Percentiles rank a stretch among this genome's conserved stretches.
Conservation (phyloP, 1,284 basidiomycete species). For the Pseudozyma sp. region DNA sequence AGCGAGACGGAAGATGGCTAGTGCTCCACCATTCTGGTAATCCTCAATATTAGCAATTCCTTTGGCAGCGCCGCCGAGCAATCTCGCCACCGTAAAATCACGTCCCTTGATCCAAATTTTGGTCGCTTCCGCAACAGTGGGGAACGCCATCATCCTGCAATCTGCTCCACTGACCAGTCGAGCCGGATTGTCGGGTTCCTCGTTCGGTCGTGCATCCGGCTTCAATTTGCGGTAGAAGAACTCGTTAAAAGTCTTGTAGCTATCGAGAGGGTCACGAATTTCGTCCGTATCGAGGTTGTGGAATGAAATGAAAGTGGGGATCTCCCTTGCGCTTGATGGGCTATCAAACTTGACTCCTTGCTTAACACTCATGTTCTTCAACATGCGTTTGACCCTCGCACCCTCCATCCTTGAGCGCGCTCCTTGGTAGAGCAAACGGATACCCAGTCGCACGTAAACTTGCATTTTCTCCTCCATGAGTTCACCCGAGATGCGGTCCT, state of each 20-base stretch:
- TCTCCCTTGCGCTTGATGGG: constrained; percentile 84
- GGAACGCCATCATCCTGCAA: constrained; percentile 93
- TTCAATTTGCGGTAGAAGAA: constrained; percentile 95
- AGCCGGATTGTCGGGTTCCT: constrained; percentile 78
- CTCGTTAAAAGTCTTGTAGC: constrained; percentile 87
- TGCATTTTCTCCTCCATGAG: constrained; percentile 98
- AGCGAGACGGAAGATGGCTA: constrained; percentile 81
- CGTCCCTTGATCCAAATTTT: constrained; percentile 96
- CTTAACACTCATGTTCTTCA: constrained; percentile 91
- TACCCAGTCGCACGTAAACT: constrained; percentile 91
- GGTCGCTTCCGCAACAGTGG: constrained; percentile 85
- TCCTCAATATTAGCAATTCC: constrained; percentile 71
- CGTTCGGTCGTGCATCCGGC: constrained; percentile 81
- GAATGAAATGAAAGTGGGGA: constrained; percentile 88
- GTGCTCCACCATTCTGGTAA: constrained; percentile 80
- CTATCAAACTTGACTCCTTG: constrained; percentile 94
- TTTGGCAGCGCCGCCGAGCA: constrained; percentile 76
- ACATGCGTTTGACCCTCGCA: constrained; percentile 80
- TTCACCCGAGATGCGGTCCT: constrained; percentile 81
- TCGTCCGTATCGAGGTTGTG: constrained; percentile 86
- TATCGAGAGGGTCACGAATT: constrained; percentile 82
- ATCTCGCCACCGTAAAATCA: constrained; percentile 82
- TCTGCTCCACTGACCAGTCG: constrained; percentile 89
- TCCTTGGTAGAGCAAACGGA: constrained; percentile 91
- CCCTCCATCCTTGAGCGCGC: constrained; percentile 91